A percentile compares a stretch with the other conserved stretches of the same genome.
Conservation (phyloP, 1,284 basidiomycete genomes). For the Porodaedalea pini region DNA sequence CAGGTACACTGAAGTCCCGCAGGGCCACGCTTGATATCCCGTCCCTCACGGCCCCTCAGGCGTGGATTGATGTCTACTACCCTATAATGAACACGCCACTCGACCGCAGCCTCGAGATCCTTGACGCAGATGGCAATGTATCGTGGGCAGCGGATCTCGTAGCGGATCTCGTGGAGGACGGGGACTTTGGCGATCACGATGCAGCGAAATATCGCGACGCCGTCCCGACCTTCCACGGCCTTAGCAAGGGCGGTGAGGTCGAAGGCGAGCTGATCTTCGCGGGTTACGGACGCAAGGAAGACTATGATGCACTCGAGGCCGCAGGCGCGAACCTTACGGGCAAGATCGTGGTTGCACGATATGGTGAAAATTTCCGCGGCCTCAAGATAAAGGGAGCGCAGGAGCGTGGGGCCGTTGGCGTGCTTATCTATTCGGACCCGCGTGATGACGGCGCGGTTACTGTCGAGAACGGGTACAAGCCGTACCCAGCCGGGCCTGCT, state of each 20-base stretch:
- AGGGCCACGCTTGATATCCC: slow-evolving; percentile 57
- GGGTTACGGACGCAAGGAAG: slow-evolving; percentile 76
- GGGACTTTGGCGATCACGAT: slow-evolving; percentile 58
- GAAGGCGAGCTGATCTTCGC: slow-evolving; percentile 76
- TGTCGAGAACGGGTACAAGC: slow-evolving; percentile 69
- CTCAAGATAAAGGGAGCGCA: slow-evolving; percentile 81
- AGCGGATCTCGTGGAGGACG: slow-evolving; percentile 69
- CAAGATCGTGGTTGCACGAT: slow-evolving; percentile 82
- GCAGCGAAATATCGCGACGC: slow-evolving; percentile 56
- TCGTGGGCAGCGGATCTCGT: slow-evolving; percentile 67
- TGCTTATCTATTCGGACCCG: slow-evolving; percentile 85
- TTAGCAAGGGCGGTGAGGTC: slow-evolving; percentile 62
- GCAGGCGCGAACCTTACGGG: slow-evolving; percentile 72
- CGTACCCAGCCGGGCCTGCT: slow-evolving; percentile 86
- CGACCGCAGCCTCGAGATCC: slow-evolving; percentile 57
- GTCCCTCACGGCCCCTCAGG: slow-evolving; percentile 45
- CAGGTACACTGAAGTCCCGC: slow-evolving; percentile 62
- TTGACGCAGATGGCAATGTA: slow-evolving; percentile 51
- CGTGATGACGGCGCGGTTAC: slow-evolving; percentile 85
- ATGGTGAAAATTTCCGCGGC: slow-evolving; percentile 81
- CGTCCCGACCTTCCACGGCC: slow-evolving; percentile 67
- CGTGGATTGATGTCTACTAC: slow-evolving; percentile 82
- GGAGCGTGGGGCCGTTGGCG: slow-evolving; percentile 74
- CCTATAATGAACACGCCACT: slow-evolving; percentile 78
- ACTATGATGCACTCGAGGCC: slow-evolving; percentile 62